These are phyloP conservation scores for Eucalyptus tenuipes DNA, from an alignment of 345 rosid species.

Conservation along the genomic window DNA sequence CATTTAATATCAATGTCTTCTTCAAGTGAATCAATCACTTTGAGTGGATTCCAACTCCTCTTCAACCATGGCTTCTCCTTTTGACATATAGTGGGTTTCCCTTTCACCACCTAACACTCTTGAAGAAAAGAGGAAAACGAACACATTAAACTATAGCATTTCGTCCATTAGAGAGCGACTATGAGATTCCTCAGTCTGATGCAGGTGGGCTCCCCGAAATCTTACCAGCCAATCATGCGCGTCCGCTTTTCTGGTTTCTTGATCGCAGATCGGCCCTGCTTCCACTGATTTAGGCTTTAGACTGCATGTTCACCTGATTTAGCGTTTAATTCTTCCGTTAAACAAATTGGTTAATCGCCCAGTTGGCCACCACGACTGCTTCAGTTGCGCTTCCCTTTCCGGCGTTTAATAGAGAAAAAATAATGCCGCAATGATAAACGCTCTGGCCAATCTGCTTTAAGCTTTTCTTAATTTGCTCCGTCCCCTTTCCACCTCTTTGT, in stretches of 20 bases:
- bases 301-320: neutral
- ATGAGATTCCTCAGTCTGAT: constrained; percentile 17
- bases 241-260: neutral
- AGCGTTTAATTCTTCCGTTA: neutral
- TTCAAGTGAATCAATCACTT: constrained; percentile 35
- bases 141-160: neutral
- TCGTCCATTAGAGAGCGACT: constrained; percentile 10
- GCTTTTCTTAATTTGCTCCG: neutral
- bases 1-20: constrained; percentile 24
- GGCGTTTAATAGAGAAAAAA: neutral
- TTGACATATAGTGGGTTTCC: constrained; percentile 53
- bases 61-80: constrained; percentile 46
- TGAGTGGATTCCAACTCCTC: constrained; percentile 96
- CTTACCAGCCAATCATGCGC: constrained; percentile 31
- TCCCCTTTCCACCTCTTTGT: neutral
- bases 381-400: neutral
- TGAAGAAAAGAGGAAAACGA: constrained; percentile 24
- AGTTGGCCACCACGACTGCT: neutral
- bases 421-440: neutral
- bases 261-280: neutral
- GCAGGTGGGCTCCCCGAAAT: constrained; percentile 53
- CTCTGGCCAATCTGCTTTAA: neutral
- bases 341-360: neutral
- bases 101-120: constrained; percentile 82
- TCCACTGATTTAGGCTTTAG: neutral